Base-by-base conservation (phyloP, 257 asterid genomes). In the Penstemon davidsonii region DNA sequence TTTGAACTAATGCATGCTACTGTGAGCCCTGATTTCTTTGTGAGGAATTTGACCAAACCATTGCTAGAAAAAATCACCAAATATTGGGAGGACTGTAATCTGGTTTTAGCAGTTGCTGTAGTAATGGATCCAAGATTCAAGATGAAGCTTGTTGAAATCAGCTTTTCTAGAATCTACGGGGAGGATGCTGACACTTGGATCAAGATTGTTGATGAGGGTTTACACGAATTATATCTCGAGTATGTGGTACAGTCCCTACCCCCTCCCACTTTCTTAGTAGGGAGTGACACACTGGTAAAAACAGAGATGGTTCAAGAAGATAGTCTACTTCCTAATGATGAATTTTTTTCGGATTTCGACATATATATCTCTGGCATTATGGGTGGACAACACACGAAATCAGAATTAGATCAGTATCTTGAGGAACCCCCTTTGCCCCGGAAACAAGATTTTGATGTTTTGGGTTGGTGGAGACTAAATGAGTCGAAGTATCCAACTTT, bases 401-500 rank as follows among this genome's bases (percentile, higher is more conserved):
- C 86, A 0, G 98, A 93, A 50, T 42, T 93, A 61, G 96, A 82
- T 53, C 84, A 68, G 49, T 85, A 89, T 69, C 81, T 89, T 6
- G 87, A 81, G 66, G 96, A 86, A 69, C 33, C 85, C 3, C 69
- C 79, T 61, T 10, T 85, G 70, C 96, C 96, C 51, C 87, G 86
- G 4, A 81, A 62, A 9, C 95, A 91, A 51, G 96, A 82, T 57
- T 85, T 94, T 6, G 96, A 94, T 70, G 96, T 82, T 6, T 44
- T 94, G 79, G 91, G 90, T 11, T 94, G 99, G 99, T 94, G 99
- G 99, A 86, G 72, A 62, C 56, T 50, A 5, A 84, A 84, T 43
- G 75, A 80, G 59, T 15, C 36, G 4, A 82, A 75, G 73, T 92
- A 88, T 75, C 96, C 96, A 1, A 82, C 80, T 37, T 62, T 93